Conservation (phyloP, 805 yeast genomes). For the Tetrapisispora taiwanensis region DNA sequence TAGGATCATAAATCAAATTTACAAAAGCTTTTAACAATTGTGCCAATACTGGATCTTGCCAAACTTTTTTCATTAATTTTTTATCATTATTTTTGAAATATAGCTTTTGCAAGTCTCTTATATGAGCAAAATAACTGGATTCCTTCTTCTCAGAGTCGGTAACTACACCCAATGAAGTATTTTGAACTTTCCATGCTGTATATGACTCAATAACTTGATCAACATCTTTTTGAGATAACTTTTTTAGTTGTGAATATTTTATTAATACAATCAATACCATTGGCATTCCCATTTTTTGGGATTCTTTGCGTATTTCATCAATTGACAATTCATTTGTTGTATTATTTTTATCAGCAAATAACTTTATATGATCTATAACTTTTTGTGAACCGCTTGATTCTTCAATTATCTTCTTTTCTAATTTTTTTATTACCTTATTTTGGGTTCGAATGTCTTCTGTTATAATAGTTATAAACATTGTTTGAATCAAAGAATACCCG, state of each 20-base stretch:
- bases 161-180: background rate
- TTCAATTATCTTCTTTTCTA: conserved; percentile 32
- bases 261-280: conserved; percentile 18
- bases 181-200: conserved; percentile 17
- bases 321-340: conserved; percentile 24
- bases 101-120: conserved; percentile 55
- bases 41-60: conserved; percentile 82
- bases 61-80: conserved; percentile 58
- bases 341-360: conserved; percentile 23
- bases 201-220: conserved; percentile 26
- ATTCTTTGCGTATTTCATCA: conserved; percentile 24
- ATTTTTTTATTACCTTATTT: conserved; percentile 40
- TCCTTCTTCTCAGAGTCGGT: conserved; percentile 1
- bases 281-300: conserved; percentile 24
- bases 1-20: conserved; percentile 62
- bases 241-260: conserved; percentile 16
- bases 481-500: conserved; percentile 57
- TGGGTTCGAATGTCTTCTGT: conserved; percentile 68
- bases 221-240: conserved; percentile 15
- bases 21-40: conserved; percentile 62
- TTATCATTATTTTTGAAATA: conserved; percentile 66
- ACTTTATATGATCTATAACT: conserved; percentile 25
- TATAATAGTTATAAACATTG: conserved; percentile 59
- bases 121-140: conserved; percentile 40
- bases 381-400: conserved; percentile 14